A percentile compares a stretch with the other conserved stretches of the same genome.
These are phyloP conservation scores for Pholiota microspora DNA, from an alignment of 768 basidiomycete species.

Conservation along the genomic window DNA sequence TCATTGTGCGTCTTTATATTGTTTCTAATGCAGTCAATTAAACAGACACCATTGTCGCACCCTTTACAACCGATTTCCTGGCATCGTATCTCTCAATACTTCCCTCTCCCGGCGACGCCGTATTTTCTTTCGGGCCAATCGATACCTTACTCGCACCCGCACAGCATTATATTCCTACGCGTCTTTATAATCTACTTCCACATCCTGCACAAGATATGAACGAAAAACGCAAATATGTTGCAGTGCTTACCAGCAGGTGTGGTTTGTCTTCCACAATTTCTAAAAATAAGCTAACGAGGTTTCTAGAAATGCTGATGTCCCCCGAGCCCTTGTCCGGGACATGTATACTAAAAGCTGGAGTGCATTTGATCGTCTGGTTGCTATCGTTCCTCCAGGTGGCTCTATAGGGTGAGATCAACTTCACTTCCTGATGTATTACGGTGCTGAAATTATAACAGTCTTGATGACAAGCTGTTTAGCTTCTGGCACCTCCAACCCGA, in stretches of 20 bases:
- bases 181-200: slow-evolving; percentile 71
- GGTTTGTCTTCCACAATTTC: slow-evolving; percentile 4
- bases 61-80: slow-evolving; percentile 77
- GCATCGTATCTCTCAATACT: slow-evolving; percentile 76
- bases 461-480: slow-evolving; percentile 89
- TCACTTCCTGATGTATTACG: not conserved
- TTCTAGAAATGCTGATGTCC: slow-evolving; percentile 77
- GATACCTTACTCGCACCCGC: slow-evolving; percentile 76
- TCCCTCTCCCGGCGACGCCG: slow-evolving; percentile 70
- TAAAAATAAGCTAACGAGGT: not conserved
- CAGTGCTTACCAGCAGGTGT: slow-evolving; percentile 69
- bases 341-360: slow-evolving; percentile 95
- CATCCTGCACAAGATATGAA: slow-evolving; percentile 78
- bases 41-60: slow-evolving; percentile 66
- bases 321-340: slow-evolving; percentile 80
- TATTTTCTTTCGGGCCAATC: slow-evolving; percentile 80
- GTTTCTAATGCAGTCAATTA: slow-evolving; percentile 6
- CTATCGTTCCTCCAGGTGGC: slow-evolving; percentile 88
- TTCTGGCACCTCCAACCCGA: slow-evolving; percentile 88
- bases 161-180: slow-evolving; percentile 70
- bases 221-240: slow-evolving; percentile 74
- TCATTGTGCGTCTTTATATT: not conserved
- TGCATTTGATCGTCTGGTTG: slow-evolving; percentile 84
- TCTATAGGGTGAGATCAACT: slow-evolving; percentile 68
- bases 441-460: slow-evolving; percentile 36